These are phyloP conservation scores for Leccinum disarticulatum DNA, from an alignment of 768 basidiomycete species.

Conservation along the genomic window DNA sequence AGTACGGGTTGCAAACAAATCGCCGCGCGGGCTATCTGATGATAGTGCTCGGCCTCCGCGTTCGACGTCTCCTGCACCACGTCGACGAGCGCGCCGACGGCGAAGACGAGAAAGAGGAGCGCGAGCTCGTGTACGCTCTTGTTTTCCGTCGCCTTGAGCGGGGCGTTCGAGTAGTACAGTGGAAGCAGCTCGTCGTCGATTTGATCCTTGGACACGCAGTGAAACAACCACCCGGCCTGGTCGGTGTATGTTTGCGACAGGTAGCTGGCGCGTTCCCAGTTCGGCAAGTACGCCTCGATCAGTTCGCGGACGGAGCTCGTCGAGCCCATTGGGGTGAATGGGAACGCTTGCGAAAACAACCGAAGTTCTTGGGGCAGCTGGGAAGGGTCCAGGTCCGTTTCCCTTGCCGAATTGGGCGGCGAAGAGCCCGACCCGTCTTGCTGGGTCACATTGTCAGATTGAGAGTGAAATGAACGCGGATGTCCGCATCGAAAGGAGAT, in stretches of 20 bases:
- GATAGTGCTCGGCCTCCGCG: conserved; percentile 58
- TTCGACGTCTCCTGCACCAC: conserved; percentile 30
- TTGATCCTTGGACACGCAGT: conserved; percentile 46
- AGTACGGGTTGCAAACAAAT: conserved; percentile 66
- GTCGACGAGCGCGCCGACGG: conserved; percentile 51
- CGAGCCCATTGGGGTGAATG: conserved; percentile 60
- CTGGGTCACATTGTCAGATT: conserved; percentile 27
- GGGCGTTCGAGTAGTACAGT: conserved; percentile 37
- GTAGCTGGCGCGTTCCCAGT: conserved; percentile 46
- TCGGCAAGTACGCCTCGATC: conserved; percentile 54
- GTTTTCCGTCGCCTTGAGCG: conserved; percentile 32
- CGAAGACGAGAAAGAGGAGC: conserved; percentile 49
- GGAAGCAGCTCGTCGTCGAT: conserved; percentile 43
- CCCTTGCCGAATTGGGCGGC: conserved; percentile 26
- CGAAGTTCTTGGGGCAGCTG: conserved; percentile 33
- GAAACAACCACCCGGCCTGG: conserved; percentile 54
- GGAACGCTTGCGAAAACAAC: conserved; percentile 61
- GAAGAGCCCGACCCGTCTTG: conserved; percentile 18
- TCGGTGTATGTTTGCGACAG: conserved; percentile 47
- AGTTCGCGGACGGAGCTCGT: conserved; percentile 46
- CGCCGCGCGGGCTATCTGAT: conserved; percentile 64
- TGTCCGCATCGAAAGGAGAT: not conserved
- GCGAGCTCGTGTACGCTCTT: conserved; percentile 50
- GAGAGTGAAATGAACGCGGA: conserved; percentile 12
- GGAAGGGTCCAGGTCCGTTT: conserved; percentile 27